phyloP scores from a whole-genome alignment of 257 asterid species.

The Scutellaria minor region DNA sequence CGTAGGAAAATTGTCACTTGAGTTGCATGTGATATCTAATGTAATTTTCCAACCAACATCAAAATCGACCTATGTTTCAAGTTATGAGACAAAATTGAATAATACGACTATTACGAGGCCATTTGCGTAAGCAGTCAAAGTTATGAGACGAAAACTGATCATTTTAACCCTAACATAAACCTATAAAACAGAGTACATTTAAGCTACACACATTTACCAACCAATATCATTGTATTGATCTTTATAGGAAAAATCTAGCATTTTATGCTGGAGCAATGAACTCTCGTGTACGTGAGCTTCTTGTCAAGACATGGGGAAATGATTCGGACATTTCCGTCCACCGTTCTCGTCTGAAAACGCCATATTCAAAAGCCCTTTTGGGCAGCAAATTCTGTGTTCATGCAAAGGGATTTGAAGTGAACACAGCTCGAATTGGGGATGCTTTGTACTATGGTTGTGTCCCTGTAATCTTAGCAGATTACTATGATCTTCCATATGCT shows the following conservation, averaged over 20 bases:
- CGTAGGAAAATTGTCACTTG: no score
- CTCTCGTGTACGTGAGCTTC: constrained; percentile 57
- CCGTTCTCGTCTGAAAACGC: constrained; percentile 59
- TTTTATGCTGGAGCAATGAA: constrained; percentile 94
- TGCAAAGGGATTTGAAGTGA: constrained; percentile 91
- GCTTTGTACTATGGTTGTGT: constrained; percentile 88
- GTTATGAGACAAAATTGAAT: no score
- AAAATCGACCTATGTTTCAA: no score
- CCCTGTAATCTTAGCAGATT: constrained; percentile 80
- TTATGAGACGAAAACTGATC: background rate
- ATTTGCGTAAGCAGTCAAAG: no score
- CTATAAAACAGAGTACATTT: background rate
- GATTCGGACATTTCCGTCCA: constrained; percentile 72
- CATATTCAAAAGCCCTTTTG: constrained; percentile 75
- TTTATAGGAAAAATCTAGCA: constrained; percentile 64
- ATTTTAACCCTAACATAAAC: background rate
- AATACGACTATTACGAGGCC: no score
- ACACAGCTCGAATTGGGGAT: constrained; percentile 86
- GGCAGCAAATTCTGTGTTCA: constrained; percentile 89
- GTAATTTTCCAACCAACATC: no score
- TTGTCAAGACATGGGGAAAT: constrained; percentile 55
- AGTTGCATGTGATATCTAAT: no score
- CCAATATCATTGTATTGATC: background rate
- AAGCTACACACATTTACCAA: background rate
- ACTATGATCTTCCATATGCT: constrained; percentile 81